Evolutionary conservation across 768 basidiomycete species (phyloP), one percentile per base, ranked within the genome.

Genomic region (Pulveroboletus sp.): DNA sequence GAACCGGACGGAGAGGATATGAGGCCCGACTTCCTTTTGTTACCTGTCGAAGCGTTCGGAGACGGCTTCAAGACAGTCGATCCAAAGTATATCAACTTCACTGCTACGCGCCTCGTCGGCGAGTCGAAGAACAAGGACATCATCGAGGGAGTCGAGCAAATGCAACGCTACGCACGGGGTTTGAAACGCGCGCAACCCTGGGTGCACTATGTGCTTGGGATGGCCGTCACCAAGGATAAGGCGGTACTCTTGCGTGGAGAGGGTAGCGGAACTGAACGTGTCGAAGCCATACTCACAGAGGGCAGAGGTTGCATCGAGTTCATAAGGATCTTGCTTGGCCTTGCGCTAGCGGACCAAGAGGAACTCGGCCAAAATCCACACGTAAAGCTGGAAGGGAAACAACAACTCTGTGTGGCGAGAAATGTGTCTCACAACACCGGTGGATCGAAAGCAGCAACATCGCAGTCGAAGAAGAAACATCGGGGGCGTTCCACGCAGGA

Each of bases 191-290:
- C 49, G 6, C 49, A 50, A 24, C 48, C 48, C 0, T 49, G 48
- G 48, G 25, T 27, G 25, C 25, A 27, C 2, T 43, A 13, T 40
- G 29, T 13, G 25, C 37, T 38, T 16, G 37, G 11, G 5, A 11
- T 50, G n/a, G 49, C 42, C 0, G 3, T 50, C 19, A 33, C 42
- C 25, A 27, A n/a, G 14, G 16, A 44, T 16, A 33, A 23, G 36
- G 14, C n/a, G 11, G 24, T 21, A 14, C 32, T 50, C 14, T n/a
- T 50, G 42, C 49, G 42, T 23, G 49, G 49, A 27, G 49, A 50
- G 6, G 17, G 42, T 19, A 44, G 43, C 20, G 49, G 42, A 2
- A 44, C 36, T n/a, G 49, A 50, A 20, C 29, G 49, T n/a, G 8
- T 5, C 37, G 5, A 34, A 50, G 3, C 20, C 44, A 4, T 23